Conservation (phyloP, 176 grass and related monocot species). For the Musa troglodytarum region DNA sequence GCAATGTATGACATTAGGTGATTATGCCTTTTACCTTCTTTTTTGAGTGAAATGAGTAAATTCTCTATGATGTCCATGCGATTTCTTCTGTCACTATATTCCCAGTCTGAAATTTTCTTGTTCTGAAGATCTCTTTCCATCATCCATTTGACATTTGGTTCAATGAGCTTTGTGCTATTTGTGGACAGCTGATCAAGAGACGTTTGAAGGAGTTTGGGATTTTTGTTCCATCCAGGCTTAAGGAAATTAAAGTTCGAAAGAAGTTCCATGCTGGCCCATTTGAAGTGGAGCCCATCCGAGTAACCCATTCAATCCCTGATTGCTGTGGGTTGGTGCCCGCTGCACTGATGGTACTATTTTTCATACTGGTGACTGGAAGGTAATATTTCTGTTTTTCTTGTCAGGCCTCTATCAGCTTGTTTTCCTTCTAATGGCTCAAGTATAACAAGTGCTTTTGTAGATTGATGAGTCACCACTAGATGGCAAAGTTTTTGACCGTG, state of each 20-base stretch:
- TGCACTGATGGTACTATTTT: constrained; percentile 93
- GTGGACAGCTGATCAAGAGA: constrained; percentile 79
- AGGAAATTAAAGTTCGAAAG: constrained; percentile 68
- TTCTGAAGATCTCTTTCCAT: neutral
- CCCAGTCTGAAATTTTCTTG: neutral
- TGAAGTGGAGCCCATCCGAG: constrained; percentile 92
- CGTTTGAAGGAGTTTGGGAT: constrained; percentile 98
- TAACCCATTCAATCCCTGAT: constrained; percentile 99
- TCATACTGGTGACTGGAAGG: constrained; percentile 99
- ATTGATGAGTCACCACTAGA: constrained; percentile 97
- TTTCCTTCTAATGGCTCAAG: constrained; percentile 3
- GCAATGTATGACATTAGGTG: neutral
- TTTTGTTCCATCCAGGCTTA: constrained; percentile 77
- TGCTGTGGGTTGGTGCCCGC: constrained; percentile 87
- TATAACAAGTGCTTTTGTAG: constrained; percentile 23
- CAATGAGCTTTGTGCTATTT: neutral
- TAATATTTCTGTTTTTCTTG: constrained; percentile 28
- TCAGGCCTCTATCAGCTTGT: neutral
- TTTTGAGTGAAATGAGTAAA: neutral
- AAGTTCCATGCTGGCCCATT: constrained; percentile 94
- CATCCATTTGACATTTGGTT: neutral
- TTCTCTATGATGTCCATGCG: neutral
- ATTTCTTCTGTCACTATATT: neutral
- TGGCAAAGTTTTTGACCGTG: constrained; percentile 88
- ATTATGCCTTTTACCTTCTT: neutral